Evolutionary conservation across 2,329 filamentous ascomycete genomes (phyloP), one percentile per base, ranked within the genome.

Genomic region (Paracorniculantispora psalliotae): DNA sequence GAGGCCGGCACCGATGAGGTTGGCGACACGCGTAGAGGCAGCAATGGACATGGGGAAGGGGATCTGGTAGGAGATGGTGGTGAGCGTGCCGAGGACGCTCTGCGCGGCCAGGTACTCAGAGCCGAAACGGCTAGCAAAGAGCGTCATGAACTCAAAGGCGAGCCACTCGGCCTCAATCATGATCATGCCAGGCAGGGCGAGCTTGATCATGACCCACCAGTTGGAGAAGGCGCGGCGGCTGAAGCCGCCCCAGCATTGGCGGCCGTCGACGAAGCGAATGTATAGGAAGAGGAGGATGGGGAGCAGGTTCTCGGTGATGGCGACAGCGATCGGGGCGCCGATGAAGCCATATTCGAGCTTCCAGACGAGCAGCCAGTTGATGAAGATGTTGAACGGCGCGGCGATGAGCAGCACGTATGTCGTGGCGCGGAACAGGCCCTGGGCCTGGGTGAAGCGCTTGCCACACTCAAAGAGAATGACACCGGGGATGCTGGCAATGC

Each of bases 121-220:
- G 17, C 89, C 90, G 60, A 97, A 87, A 66, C 89, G 90, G 54
- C 88, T 90, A 0, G 90, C 84, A 9, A 87, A 85, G n/a, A 97
- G 79, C 0, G 92, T 96, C 62, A 96, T 79, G 51, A 96, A 85
- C 72, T 97, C 93, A 71, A 97, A 97, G 7, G 92, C 92, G 12
- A 97, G 81, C 75, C 90, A 96, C 71, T 97, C 93, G 5, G 93
- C 92, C 71, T 96, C 87, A 2, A 97, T 89, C 92, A 97, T 97
- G 64, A 96, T 78, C 71, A 97, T 86, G 1, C 93, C 93, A 0
- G 93, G 92, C 13, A 97, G 77, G 0, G 93, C 91, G 39, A 97
- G 86, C 50, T 86, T 85, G 66, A 97, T 84, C 93, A 96, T 96
- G 9, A 72, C 67, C 67, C 93, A 60, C 90, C 90, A 94, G 68